A percentile compares a stretch with the other conserved stretches of the same genome.
These are phyloP conservation scores for Cardamine resedifolia DNA, from an alignment of 345 rosid species.

Conservation along the genomic window DNA sequence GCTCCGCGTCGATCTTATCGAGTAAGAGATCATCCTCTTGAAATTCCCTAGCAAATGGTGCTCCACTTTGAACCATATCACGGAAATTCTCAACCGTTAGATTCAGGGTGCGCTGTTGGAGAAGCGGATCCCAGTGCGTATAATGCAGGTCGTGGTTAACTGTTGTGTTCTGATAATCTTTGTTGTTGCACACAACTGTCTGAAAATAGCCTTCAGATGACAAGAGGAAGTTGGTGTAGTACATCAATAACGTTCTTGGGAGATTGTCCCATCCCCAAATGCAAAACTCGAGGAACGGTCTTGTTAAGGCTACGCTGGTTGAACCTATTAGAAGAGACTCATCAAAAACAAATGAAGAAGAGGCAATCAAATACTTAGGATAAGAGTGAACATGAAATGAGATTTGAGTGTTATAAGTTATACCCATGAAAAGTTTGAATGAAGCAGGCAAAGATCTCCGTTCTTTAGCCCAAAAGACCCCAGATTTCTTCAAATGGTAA, in stretches of 20 bases:
- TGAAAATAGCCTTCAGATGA: constrained; percentile 91
- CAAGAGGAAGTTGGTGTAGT: constrained; percentile 80
- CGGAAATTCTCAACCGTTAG: constrained; percentile 57
- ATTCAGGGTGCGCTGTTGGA: constrained; percentile 60
- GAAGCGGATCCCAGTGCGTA: constrained; percentile 75
- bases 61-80: constrained; percentile 80
- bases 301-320: constrained; percentile 68
- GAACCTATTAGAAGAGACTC: constrained; percentile 56
- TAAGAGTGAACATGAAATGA: background rate
- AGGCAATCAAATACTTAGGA: background rate
- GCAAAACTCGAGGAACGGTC: constrained; percentile 83
- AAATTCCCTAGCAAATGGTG: constrained; percentile 85
- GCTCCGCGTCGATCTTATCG: constrained; percentile 61
- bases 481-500: constrained; percentile 80
- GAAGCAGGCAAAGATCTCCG: constrained; percentile 82
- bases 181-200: constrained; percentile 86
- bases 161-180: constrained; percentile 84
- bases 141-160: constrained; percentile 84
- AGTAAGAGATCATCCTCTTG: constrained; percentile 57
- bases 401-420: constrained; percentile 1
- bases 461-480: constrained; percentile 89
- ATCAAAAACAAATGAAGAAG: background rate
- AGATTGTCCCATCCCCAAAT: constrained; percentile 98
- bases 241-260: constrained; percentile 88
- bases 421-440: constrained; percentile 87